These are phyloP conservation scores for Triticum aestivum DNA, from an alignment of 176 grass and related monocot species.

Conservation along the genomic window IWGSC_CS_RefSeq_v2.1 NC_057811.1:277014859-277015358, in stretches of 20 bases:
- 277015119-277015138: constrained; percentile 8
- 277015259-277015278: constrained; percentile 75
- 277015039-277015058: constrained; percentile 39
- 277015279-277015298: constrained; percentile 62
- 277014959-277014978: background rate
- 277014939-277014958: background rate
- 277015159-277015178: background rate
- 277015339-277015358: background rate
- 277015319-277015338: background rate
- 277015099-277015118: background rate
- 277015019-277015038: constrained; percentile 77
- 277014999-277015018: constrained; percentile 88
- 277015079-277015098: background rate
- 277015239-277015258: constrained; percentile 82
- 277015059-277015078: background rate
- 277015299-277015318: constrained; percentile 59
- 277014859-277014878: background rate
- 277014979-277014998: constrained; percentile 34
- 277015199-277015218: constrained; percentile 44
- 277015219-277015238: constrained; percentile 84
- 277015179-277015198: constrained; percentile 17
- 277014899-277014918: background rate
- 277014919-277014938: background rate
- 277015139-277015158: background rate
- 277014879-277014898: background rate